These are phyloP conservation scores for Daldinia vernicosa DNA, from an alignment of 495 filamentous ascomycete species.

Conservation along the genomic window DNA sequence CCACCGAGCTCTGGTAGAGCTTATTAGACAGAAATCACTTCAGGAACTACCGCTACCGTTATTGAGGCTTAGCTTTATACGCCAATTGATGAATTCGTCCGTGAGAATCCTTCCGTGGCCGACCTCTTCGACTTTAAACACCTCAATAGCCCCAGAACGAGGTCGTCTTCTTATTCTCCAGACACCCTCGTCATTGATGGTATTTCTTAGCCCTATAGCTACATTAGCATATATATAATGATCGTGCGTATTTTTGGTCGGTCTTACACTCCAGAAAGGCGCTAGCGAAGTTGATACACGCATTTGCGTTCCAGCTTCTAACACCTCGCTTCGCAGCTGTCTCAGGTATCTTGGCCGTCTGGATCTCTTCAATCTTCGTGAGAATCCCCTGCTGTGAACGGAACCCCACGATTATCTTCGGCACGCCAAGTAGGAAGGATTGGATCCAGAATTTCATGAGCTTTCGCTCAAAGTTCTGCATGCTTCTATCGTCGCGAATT, in stretches of 20 bases:
- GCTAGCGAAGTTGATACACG: constrained; percentile 87
- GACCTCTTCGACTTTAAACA: constrained; percentile 74
- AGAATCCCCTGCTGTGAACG: constrained; percentile 78
- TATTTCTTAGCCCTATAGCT: constrained; percentile 67
- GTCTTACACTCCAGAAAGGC: constrained; percentile 76
- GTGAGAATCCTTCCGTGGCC: constrained; percentile 82
- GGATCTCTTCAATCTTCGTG: constrained; percentile 73
- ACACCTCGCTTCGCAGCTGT: constrained; percentile 71
- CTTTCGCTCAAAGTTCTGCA: constrained; percentile 83
- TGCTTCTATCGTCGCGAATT: constrained; percentile 68
- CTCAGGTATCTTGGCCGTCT: constrained; percentile 77
- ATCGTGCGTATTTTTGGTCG: background rate
- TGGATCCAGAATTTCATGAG: constrained; percentile 96
- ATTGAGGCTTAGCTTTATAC: constrained; percentile 59
- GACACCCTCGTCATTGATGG: constrained; percentile 74
- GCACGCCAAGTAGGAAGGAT: constrained; percentile 91
- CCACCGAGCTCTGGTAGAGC: constrained; percentile 1
- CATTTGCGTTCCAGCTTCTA: constrained; percentile 83
- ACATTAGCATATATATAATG: constrained; percentile 15
- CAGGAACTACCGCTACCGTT: constrained; percentile 19
- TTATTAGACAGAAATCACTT: constrained; percentile 2
- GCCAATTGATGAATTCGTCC: constrained; percentile 77
- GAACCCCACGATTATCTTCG: constrained; percentile 90
- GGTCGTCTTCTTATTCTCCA: constrained; percentile 79
- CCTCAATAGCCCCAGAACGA: constrained; percentile 67